Evolutionary conservation across 179 eudicot species (phyloP), one percentile per base, ranked within the genome.

Genomic region (Beta lomatogona): DNA sequence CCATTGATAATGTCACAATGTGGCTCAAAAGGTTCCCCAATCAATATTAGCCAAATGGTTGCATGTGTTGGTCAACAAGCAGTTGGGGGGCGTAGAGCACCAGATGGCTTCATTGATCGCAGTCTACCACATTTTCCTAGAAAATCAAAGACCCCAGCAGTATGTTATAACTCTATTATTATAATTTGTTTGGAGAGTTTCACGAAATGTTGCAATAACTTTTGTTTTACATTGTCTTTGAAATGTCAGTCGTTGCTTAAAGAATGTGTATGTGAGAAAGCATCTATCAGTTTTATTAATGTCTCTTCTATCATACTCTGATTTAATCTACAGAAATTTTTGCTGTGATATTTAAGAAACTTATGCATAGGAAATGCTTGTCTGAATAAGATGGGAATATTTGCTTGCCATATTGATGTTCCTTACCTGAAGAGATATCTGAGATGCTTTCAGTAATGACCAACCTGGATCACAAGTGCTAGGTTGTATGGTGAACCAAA

Each of bases 51-150:
- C 78, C 99, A 97, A 89, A 97, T 97, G 99, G 88, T 97, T 88
- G 97, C 97, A 52, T 94, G 97, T 85, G 98, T 97, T 82, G 99
- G 99, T 76, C 99, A 97, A 91, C 99, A 97, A 85, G 86, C 93
- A 83, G 99, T 97, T 73, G 97, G 97, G 31, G 99, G 99, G 58
- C 90, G 88, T 78, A 91, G 99, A 83, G 98, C 98, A 68, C 98
- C 98, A 5, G 89, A 97, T 87, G 99, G 99, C 75, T 97, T 97
- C 77, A 88, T 93, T 50, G 97, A 90, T 81, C 91, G 98, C 71
- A 91, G 95, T 79, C 91, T 97, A 77, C 99, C 99, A 10, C 99
- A 94, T 91, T 97, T 97, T 82, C 94, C 89, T 45, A 88, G 76
- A 84, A 88, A 87, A 36, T 90, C 95, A 28, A 92, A 90, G 86